Conservation (phyloP, 768 basidiomycete species). For the Leccinum aurantiacum region DNA sequence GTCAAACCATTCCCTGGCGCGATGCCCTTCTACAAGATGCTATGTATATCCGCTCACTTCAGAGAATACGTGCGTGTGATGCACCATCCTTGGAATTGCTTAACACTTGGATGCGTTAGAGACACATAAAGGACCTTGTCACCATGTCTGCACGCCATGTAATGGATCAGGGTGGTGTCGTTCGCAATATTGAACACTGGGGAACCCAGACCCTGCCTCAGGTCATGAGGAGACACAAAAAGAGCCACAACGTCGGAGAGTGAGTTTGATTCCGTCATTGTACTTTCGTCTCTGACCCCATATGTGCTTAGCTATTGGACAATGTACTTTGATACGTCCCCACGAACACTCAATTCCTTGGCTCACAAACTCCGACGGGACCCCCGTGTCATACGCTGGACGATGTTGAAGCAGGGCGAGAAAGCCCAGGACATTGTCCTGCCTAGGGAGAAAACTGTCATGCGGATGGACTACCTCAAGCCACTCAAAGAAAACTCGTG, state of each 20-base stretch:
- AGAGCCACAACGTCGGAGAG: constrained; percentile 67
- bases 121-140: constrained; percentile 74
- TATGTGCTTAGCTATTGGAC: constrained; percentile 72
- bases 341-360: constrained; percentile 62
- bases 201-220: constrained; percentile 75
- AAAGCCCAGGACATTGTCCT: constrained; percentile 66
- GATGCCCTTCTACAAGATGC: constrained; percentile 89
- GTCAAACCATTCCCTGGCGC: background rate
- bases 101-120: constrained; percentile 37
- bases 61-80: constrained; percentile 60
- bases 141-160: constrained; percentile 68
- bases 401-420: constrained; percentile 74
- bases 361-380: constrained; percentile 70
- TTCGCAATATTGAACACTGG: constrained; percentile 74
- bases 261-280: constrained; percentile 42
- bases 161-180: constrained; percentile 75
- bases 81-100: background rate
- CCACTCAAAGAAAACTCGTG: constrained; percentile 24
- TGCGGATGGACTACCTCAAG: constrained; percentile 28
- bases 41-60: constrained; percentile 80
- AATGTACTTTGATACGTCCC: constrained; percentile 86
- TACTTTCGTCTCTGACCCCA: constrained; percentile 6
- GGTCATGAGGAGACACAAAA: constrained; percentile 64
- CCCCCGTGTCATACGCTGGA: constrained; percentile 82
- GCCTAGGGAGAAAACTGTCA: constrained; percentile 46